Evolutionary conservation across 139 green algal species (phyloP).

Genomic region (Edaphochlamys debaryana): DNA sequence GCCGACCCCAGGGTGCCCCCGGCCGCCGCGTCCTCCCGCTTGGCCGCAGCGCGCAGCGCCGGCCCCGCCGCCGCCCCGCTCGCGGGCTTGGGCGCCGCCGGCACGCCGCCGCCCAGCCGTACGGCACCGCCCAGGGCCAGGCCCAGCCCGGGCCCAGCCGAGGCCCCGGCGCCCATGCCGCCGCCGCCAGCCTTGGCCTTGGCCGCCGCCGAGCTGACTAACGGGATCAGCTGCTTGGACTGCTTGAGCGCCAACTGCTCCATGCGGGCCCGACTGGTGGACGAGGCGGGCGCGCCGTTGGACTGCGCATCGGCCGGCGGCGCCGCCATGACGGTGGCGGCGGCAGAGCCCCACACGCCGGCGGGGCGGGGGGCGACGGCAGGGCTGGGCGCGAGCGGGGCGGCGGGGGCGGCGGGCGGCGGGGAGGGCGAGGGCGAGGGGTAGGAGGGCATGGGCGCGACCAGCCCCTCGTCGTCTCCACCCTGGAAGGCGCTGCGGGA

Average conservation of each 20-base stretch:
- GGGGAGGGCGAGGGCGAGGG: neutral
- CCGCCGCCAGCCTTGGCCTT: constrained; percentile 36
- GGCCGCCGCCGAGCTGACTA: constrained; percentile 16
- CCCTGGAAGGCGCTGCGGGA: neutral
- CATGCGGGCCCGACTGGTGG: constrained; percentile 7
- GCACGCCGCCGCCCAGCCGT: neutral
- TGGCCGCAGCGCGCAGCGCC: neutral
- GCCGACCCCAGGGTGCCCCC: no score
- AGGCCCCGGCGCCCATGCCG: no score
- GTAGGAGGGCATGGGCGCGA: neutral
- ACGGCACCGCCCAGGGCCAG: no score
- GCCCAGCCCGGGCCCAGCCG: no score
- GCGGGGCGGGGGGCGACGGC: neutral
- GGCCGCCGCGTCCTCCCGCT: neutral
- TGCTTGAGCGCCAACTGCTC: constrained; percentile 49
- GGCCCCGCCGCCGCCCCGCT: neutral
- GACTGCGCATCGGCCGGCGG: neutral
- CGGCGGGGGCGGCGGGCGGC: neutral
- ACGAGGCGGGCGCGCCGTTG: neutral
- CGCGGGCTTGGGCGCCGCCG: neutral
- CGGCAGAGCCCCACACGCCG: constrained; percentile 14
- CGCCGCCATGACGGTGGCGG: neutral
- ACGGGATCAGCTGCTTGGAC: constrained; percentile 58
- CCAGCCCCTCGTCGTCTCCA: neutral
- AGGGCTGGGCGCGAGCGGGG: constrained; percentile 3